Percentiles rank a stretch among this genome's conserved stretches.
phyloP scores from a whole-genome alignment of 257 asterid species.

The Solanum chmielewskii region DNA sequence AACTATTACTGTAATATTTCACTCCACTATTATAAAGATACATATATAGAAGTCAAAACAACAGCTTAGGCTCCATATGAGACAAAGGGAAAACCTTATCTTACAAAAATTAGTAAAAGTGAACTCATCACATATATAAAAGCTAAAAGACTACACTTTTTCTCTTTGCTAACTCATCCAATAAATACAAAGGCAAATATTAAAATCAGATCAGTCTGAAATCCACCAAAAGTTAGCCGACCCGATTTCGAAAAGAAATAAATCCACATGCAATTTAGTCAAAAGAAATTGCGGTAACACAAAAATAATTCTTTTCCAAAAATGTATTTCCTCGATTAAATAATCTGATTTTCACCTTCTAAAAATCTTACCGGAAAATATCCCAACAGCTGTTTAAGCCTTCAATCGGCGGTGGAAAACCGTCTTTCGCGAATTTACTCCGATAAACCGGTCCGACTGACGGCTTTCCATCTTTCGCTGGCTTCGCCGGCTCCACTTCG shows the following conservation, averaged over 20 bases:
- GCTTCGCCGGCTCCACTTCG: constrained; percentile 73
- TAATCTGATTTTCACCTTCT: neutral
- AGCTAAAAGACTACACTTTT: neutral
- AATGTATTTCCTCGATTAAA: neutral
- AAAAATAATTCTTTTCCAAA: neutral
- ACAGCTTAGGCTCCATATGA: neutral
- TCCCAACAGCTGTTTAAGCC: constrained; percentile 92
- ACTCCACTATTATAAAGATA: neutral
- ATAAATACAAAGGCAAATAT: neutral
- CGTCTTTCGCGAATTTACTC: constrained; percentile 61
- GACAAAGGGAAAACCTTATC: neutral
- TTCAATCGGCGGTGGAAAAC: constrained; percentile 58
- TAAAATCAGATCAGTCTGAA: neutral
- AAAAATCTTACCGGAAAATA: constrained; percentile 52
- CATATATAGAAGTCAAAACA: neutral
- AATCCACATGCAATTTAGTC: neutral
- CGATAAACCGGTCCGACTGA: constrained; percentile 86
- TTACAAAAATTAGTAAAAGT: neutral
- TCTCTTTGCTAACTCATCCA: neutral
- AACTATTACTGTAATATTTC: neutral
- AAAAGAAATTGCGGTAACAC: neutral
- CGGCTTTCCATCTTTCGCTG: constrained; percentile 61
- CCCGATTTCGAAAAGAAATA: neutral
- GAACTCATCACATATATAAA: neutral
- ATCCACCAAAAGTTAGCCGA: neutral